Evolutionary conservation across 108 stramenopile species (phyloP), one percentile per base, ranked within the genome.

Genomic region (Parmales sp.): DNA sequence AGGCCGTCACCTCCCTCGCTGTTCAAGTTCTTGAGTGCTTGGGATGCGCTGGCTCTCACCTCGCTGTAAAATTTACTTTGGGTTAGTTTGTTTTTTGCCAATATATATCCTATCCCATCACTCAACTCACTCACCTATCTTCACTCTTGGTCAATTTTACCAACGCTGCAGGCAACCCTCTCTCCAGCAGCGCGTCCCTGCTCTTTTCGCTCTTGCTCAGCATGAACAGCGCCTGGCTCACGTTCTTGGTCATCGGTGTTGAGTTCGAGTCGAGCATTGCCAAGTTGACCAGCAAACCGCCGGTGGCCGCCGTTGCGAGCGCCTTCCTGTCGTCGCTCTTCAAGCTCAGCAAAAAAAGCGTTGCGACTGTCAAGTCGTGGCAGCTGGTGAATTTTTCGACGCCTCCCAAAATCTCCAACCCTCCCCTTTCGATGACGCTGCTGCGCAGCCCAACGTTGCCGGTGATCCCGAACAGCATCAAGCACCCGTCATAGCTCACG

Each of bases 11-110:
- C 36, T 1, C 37, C 49, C 2, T 63, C 74, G 31, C 48, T 23
- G 64, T 37, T 66, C 26, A 74, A 20, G 38, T 45, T 70, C 65
- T 70, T 74, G 0, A 60, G 43, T n/a, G 66, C 63, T 36, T 68
- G 51, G 13, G 38, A 41, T 23, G 31, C 39, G 1, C 51, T 23
- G 16, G 51, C 26, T 25, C 37, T 68, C 36, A 74, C 36, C 16
- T 64, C 38, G 4, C 45, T 63, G 39, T 69, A n/a, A n/a, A n/a
- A n/a, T n/a, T n/a, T n/a, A n/a, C n/a, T n/a, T n/a, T n/a, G n/a
- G n/a, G n/a, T n/a, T n/a, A n/a, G n/a, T n/a, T n/a, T n/a, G n/a
- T n/a, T n/a, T n/a, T n/a, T n/a, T n/a, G n/a, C n/a, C n/a, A n/a
- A n/a, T n/a, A n/a, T n/a, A n/a, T n/a, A n/a, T n/a, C n/a, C n/a